Percentiles rank a stretch among this genome's conserved stretches.
Evolutionary conservation across 1,139 yeast species (phyloP).

Genomic region (Sugiyamaella novakii): DNA sequence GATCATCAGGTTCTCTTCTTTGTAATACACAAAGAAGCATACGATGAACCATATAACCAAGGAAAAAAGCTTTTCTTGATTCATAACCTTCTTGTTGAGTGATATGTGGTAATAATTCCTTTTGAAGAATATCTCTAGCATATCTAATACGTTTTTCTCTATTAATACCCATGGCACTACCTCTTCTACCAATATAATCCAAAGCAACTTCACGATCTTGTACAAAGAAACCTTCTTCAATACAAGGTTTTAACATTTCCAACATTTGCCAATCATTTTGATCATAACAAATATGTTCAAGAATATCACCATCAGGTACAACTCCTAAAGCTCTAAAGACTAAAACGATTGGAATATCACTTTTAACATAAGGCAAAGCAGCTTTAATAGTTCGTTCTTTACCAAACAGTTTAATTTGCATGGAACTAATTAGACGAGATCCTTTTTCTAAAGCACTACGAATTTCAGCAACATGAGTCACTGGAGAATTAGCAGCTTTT

Average conservation of each 20-base stretch:
- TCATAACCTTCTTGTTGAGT: slow-evolving; percentile 98
- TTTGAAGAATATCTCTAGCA: slow-evolving; percentile 93
- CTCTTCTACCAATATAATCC: slow-evolving; percentile 98
- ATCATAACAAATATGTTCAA: slow-evolving; percentile 97
- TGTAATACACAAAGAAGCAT: slow-evolving; percentile 92
- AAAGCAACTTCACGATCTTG: slow-evolving; percentile 98
- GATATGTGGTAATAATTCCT: slow-evolving; percentile 94
- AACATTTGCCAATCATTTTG: slow-evolving; percentile 99
- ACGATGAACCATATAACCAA: slow-evolving; percentile 97
- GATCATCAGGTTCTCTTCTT: slow-evolving; percentile 97
- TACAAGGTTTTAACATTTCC: slow-evolving; percentile 98
- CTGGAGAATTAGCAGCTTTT: slow-evolving; percentile 96
- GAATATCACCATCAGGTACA: slow-evolving; percentile 97
- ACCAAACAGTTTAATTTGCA: slow-evolving; percentile 91
- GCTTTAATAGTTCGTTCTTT: slow-evolving; percentile 89
- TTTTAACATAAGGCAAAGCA: slow-evolving; percentile 92
- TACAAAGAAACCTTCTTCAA: slow-evolving; percentile 97
- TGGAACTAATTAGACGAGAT: slow-evolving; percentile 86
- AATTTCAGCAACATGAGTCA: slow-evolving; percentile 94
- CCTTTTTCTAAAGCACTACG: slow-evolving; percentile 97
- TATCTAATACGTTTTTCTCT: slow-evolving; percentile 98
- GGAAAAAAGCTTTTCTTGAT: slow-evolving; percentile 92
- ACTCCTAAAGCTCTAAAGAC: slow-evolving; percentile 98
- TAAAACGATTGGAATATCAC: slow-evolving; percentile 94
- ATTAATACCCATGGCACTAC: slow-evolving; percentile 87